Conservation (phyloP, 495 filamentous ascomycete species). For the Hypoxylon lenormandii region DNA sequence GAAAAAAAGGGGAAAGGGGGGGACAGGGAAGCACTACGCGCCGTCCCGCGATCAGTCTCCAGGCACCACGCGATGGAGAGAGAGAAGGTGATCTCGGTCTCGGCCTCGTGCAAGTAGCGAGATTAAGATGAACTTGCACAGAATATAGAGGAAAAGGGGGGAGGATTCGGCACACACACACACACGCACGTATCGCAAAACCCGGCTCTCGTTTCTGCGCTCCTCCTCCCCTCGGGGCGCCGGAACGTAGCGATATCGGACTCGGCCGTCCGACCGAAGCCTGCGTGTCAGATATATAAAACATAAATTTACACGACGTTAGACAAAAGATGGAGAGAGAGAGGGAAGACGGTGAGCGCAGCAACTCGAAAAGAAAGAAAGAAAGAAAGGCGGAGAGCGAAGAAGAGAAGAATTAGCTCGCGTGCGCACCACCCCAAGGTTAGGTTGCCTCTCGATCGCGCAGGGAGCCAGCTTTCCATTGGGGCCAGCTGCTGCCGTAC, state of each 20-base stretch:
- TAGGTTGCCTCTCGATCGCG: conserved; percentile 39
- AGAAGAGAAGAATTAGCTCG: neutral
- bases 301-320: conserved; percentile 45
- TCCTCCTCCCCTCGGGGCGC: neutral
- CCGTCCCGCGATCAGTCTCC: conserved; percentile 28
- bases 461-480: conserved; percentile 34
- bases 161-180: neutral
- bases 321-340: conserved; percentile 8
- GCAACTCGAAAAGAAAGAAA: no score
- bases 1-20: no score
- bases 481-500: conserved; percentile 24
- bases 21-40: conserved; percentile 4
- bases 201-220: no score
- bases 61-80: conserved; percentile 29
- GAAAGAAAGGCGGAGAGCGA: neutral
- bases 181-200: no score
- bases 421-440: no score
- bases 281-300: conserved; percentile 42
- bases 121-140: no score
- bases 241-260: conserved; percentile 38
- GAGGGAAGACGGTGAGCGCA: no score
- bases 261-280: conserved; percentile 18
- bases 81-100: no score
- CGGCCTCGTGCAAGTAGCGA: no score
- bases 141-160: neutral